Percentiles rank a stretch among this genome's conserved stretches.
These are phyloP conservation scores for Suhomyces terraborum DNA, from an alignment of 1,139 yeast genomes.

Conservation along the genomic window DNA sequence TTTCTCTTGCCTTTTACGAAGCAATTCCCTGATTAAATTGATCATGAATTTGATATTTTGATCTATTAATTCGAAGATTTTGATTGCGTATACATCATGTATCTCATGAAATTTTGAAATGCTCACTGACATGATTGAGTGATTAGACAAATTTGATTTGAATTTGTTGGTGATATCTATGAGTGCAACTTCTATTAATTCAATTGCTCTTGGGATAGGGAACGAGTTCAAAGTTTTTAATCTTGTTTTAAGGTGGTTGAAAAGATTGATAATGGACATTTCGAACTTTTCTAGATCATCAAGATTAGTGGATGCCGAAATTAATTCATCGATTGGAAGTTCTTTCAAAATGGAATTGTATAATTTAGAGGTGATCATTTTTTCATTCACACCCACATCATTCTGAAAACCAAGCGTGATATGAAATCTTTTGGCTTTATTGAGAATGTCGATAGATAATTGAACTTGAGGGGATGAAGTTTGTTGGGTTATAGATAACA, in stretches of 20 bases:
- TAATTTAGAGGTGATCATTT: conserved; percentile 51
- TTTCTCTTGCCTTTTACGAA: conserved; percentile 73
- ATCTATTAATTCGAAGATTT: conserved; percentile 32
- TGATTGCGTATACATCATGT: conserved; percentile 19
- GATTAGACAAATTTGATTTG: conserved; percentile 23
- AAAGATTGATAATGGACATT: conserved; percentile 49
- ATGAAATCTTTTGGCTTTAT: conserved; percentile 76
- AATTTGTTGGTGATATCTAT: conserved; percentile 35
- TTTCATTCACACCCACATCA: conserved; percentile 69
- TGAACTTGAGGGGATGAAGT: conserved; percentile 55
- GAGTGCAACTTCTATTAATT: conserved; percentile 61
- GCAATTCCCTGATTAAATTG: conserved; percentile 66
- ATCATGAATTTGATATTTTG: conserved; percentile 39
- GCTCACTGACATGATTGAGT: conserved; percentile 31
- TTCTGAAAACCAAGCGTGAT: conserved; percentile 72
- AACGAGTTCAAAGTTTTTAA: conserved; percentile 57
- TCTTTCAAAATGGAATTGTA: conserved; percentile 69
- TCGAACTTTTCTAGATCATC: conserved; percentile 47
- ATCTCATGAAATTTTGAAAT: conserved; percentile 26
- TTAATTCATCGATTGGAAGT: conserved; percentile 65
- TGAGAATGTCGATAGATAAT: conserved; percentile 62
- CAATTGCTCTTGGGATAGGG: conserved; percentile 66
- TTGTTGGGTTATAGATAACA: conserved; percentile 60
- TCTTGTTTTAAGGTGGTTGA: conserved; percentile 60
- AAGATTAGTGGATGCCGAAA: conserved; percentile 32